Conservation (phyloP, 2,329 filamentous ascomycete species). For the Neofusicoccum laricinum region DNA sequence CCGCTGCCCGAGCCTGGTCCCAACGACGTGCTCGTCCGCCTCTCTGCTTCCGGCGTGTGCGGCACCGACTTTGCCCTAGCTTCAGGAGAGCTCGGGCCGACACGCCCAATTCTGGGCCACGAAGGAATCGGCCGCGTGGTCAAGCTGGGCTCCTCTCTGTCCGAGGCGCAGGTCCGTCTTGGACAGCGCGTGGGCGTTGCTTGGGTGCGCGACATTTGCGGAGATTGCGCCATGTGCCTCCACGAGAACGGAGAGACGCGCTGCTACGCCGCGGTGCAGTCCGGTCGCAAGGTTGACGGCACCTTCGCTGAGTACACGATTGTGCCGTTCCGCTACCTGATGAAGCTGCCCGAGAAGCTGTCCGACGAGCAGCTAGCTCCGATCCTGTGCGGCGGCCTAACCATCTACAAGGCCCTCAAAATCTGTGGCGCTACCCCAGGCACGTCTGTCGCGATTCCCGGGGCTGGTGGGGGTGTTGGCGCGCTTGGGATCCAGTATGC, state of each 20-base stretch:
- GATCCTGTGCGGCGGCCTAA: constrained; percentile 47
- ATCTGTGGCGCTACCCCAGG: constrained; percentile 51
- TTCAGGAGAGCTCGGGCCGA: constrained; percentile 50
- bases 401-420: constrained; percentile 56
- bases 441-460: constrained; percentile 56
- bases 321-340: constrained; percentile 55
- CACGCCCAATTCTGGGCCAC: constrained; percentile 46
- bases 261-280: constrained; percentile 30
- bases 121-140: constrained; percentile 59
- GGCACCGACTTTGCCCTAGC: constrained; percentile 58
- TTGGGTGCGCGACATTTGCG: constrained; percentile 52
- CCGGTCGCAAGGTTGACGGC: constrained; percentile 18
- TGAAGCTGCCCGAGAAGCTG: constrained; percentile 30
- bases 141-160: constrained; percentile 53
- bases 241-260: constrained; percentile 46
- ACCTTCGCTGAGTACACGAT: constrained; percentile 59
- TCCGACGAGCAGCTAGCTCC: constrained; percentile 40
- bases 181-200: constrained; percentile 55
- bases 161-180: constrained; percentile 40
- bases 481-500: constrained; percentile 54
- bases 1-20: constrained; percentile 49
- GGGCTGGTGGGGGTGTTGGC: constrained; percentile 55
- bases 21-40: constrained; percentile 55
- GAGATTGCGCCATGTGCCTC: constrained; percentile 50
- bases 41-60: constrained; percentile 59